phyloP scores from a whole-genome alignment of 805 yeast species.

The Candida alai region DNA sequence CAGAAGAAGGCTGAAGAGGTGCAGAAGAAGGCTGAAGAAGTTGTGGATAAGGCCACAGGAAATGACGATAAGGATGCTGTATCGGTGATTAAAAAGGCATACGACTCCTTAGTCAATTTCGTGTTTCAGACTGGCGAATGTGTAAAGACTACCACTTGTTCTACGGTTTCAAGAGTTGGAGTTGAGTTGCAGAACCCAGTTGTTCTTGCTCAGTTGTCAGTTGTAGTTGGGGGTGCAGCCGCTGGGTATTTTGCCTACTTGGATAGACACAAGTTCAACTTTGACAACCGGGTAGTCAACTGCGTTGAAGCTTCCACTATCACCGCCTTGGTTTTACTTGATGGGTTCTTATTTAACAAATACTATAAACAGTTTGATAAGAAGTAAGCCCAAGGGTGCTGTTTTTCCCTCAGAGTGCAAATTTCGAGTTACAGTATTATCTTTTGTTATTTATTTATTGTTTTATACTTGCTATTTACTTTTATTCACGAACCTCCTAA shows the following conservation, averaged over 20 bases:
- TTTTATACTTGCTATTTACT: no score
- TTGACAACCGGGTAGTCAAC: conserved; percentile 42
- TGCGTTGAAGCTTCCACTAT: conserved; percentile 49
- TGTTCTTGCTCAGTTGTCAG: conserved; percentile 50
- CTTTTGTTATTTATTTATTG: no score
- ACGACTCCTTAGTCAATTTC: neutral
- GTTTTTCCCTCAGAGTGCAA: no score
- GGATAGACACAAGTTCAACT: conserved; percentile 47
- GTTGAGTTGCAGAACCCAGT: conserved; percentile 60
- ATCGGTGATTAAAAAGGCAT: neutral
- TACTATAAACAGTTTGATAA: conserved; percentile 55
- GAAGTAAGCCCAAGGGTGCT: conserved; percentile 8
- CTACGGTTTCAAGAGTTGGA: conserved; percentile 15
- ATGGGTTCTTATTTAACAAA: conserved; percentile 49
- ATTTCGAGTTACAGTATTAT: no score
- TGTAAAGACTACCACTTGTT: conserved; percentile 10
- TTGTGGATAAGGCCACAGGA: conserved; percentile 14
- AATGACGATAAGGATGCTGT: conserved; percentile 1
- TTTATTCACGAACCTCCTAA: no score
- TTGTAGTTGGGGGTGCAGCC: conserved; percentile 44
- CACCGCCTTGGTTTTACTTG: conserved; percentile 52
- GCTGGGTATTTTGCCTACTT: conserved; percentile 48
- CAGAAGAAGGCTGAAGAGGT: conserved; percentile 16
- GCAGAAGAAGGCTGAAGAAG: conserved; percentile 8
- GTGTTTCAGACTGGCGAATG: neutral